Base-by-base conservation (phyloP, 371 early-diverging fungal species). In the Enterospora canceri region DNA sequence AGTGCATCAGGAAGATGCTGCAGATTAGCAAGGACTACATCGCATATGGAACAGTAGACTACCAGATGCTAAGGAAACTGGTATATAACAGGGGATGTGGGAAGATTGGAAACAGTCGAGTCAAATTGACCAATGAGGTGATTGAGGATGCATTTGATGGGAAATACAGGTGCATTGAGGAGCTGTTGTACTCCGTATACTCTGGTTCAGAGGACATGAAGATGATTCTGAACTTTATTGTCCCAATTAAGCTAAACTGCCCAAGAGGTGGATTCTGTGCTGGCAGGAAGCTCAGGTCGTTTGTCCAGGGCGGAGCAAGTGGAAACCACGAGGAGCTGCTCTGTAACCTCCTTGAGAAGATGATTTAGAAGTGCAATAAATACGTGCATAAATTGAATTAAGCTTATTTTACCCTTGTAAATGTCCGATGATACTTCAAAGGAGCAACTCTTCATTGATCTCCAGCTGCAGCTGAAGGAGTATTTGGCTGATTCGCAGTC, bases 31-130 rank as follows among this genome's bases (percentile, higher is more conserved):
- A 87, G 75, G 94, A 96, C 76, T 97, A 91, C 84, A 87, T 97
- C 68, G 88, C 99, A 71, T 79, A 64, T 78, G 93, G 94, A 78
- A 87, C 87, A 70, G 93, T 97, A 82, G 91, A 91, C 87, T 84
- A 92, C 74, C 94, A 97, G 87, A 85, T 92, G 58, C 88, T 96
- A 80, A 91, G 92, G 80, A 94, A 93, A 84, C 85, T 98, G 67
- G 83, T 98, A 84, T 98, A 98, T 91, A 97, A 93, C 88, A 91
- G 95, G 77, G 99, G 94, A 62, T 89, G 89, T 82, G 94, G 88
- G 77, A 93, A 93, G 89, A 31, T 70, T n/a, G 59, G 19, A 3
- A 3, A 33, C 16, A 5, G 33, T 5, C 53, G 48, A 26, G 58
- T 58, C 79, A 91, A 95, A 71, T 86, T 98, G 83, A 83, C 87